Evolutionary conservation across 805 yeast species (phyloP), one percentile per base, ranked within the genome.

Genomic region (Saccharomycopsis malanga): DNA sequence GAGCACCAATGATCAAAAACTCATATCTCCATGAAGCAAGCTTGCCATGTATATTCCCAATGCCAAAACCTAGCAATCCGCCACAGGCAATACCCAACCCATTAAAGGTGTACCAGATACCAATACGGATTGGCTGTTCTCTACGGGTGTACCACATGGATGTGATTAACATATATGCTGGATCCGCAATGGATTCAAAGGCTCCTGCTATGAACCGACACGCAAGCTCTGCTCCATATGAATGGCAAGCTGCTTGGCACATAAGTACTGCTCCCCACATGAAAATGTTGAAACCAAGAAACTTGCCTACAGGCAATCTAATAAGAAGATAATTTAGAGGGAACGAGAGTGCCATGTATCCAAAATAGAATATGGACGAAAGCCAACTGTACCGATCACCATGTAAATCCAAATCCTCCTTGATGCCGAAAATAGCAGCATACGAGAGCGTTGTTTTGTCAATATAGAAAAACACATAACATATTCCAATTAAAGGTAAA

Each of bases 381-480:
- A 66, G 57, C 73, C 73, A 69, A 22, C 64, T 55, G 44, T 66
- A 68, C 51, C 58, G 63, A 46, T 64, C 63, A 5, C 76, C 73
- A n/a, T 52, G 50, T 59, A 74, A 61, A 24, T 65, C 46, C 21
- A 61, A 61, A 55, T 70, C 76, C 7, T 55, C 54, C 44, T 63
- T 62, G 35, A 74, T 53, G 10, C 76, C 77, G 53, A 71, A 64
- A 39, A 74, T 62, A 4, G 76, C 69, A 3, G 77, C 77, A 53
- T 65, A 69, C 2, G 72, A 62, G 44, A 61, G 63, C 3, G 72
- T 56, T 18, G 62, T 56, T 50, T 71, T 71, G 17, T 71, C 76
- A 69, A 70, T 66, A 49, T 64, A 62, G 53, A 70, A 74, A 27
- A 61, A 57, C 32, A 66, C 58, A 58, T 65, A 66, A 14, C 69